A percentile compares a stretch with the other conserved stretches of the same genome.
These are phyloP conservation scores for Sugiyamaella neomexicana DNA, from an alignment of 1,139 yeast species.

Conservation along the genomic window DNA sequence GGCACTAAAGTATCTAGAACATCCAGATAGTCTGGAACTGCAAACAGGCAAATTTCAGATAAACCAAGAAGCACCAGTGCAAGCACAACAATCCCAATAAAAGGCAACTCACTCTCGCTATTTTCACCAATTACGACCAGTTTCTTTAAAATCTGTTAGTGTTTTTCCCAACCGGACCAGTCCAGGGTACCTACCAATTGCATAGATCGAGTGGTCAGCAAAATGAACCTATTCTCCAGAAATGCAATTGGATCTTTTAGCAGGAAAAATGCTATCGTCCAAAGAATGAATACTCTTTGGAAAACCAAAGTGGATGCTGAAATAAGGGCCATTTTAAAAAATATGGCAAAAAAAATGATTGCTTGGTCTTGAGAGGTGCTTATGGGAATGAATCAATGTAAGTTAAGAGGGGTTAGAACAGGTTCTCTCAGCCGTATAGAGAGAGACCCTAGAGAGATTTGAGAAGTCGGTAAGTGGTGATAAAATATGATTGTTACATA, in stretches of 20 bases:
- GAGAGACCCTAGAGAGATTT: background rate
- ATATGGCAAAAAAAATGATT: background rate
- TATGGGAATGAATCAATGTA: background rate
- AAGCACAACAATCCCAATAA: slow-evolving; percentile 48
- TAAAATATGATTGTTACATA: no score
- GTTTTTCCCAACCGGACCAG: slow-evolving; percentile 28
- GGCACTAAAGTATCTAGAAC: slow-evolving; percentile 74
- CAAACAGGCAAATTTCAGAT: slow-evolving; percentile 36
- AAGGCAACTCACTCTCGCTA: background rate
- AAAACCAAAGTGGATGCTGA: slow-evolving; percentile 34
- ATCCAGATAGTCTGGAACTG: slow-evolving; percentile 36
- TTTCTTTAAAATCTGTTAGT: background rate
- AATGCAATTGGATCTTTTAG: slow-evolving; percentile 37
- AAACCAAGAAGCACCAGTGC: slow-evolving; percentile 40
- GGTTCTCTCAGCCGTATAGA: slow-evolving; percentile 1
- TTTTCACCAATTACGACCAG: background rate
- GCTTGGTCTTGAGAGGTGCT: background rate
- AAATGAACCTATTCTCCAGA: slow-evolving; percentile 36
- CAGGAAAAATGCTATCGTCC: slow-evolving; percentile 46
- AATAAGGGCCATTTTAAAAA: slow-evolving; percentile 29
- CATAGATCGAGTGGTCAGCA: slow-evolving; percentile 60
- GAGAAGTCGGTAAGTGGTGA: background rate
- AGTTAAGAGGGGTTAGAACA: background rate
- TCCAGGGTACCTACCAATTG: slow-evolving; percentile 38
- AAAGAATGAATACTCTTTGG: slow-evolving; percentile 46